Base-by-base conservation (phyloP, 768 basidiomycete genomes). In the Calocybe gangraenosa region DNA sequence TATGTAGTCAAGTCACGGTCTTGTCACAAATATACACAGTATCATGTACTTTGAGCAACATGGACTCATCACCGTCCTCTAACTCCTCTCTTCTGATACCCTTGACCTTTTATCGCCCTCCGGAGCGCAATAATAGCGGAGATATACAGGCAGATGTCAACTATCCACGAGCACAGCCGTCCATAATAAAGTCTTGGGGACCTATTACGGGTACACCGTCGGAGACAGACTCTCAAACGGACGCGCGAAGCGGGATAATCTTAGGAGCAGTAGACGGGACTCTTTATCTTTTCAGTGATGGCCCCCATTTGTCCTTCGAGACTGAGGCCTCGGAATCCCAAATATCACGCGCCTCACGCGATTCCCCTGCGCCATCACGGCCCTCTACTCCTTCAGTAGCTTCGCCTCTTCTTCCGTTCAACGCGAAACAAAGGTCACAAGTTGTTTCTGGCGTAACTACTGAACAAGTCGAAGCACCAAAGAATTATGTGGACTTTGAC, bases 401-500 rank as follows among this genome's bases (percentile, higher is more conserved):
- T 2, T 69, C 70, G 6, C 66, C 74, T 1, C 50, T 73, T 7
- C 50, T 73, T 7, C 76, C 78, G 3, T 82, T 84, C 58, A 68
- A 68, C 30, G 62, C 82, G 9, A 64, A 75, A n/a, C 64, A 74
- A 20, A 76, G 80, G 40, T 74, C 84, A 14, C 73, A 77, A 4
- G 74, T 84, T 4, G 84, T 87, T 1, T 84, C 87, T n/a, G 82
- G 80, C 9, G 65, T 92, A 3, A 86, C 79, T 7, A 68, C 68
- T 7, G 84, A 87, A 48, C 76, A 76, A 48, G 86, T 78, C 0
- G 84, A 90, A 59, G 89, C 88, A 0, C 80, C 86, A 0, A 87
- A 78, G 64, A 87, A 81, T 52, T 82, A 77, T 55, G 82, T 90
- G 1, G 90, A 92, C 57, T 88, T 81, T 46, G 89, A 91, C 2